Base-by-base conservation (phyloP, 768 basidiomycete genomes). In the Pilatotrama ljubarskyi region DNA sequence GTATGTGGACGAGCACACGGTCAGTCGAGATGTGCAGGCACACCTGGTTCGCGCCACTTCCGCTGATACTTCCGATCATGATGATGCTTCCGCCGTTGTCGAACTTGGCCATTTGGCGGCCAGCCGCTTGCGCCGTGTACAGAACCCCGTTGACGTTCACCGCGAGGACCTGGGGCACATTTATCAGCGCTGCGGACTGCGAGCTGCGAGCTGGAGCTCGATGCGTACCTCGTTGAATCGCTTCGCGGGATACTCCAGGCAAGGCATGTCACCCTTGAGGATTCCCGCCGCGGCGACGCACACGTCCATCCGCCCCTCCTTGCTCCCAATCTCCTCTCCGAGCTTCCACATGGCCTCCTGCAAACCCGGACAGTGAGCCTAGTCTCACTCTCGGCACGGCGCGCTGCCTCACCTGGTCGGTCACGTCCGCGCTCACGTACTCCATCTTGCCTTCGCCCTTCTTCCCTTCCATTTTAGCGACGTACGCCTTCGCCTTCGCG, bases 261-360 rank as follows among this genome's bases (percentile, higher is more conserved):
- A 89, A 54, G 83, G 81, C 22, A 71, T 83, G 61, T 87, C 77
- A 0, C 76, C 66, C 54, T 62, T 66, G 67, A 89, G 68, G 54
- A 92, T 82, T 13, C 90, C 91, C 35, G 91, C 91, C 10, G 90
- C 89, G 2, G 90, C 90, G 55, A 92, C 72, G 65, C 87, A 88
- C 8, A 87, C 78, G 68, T 93, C 90, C 76, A 92, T 80, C 63
- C 90, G 76, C 13, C 82, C 80, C 61, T 92, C 90, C 64, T 74
- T 78, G 57, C 88, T 79, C 0, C 84, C 88, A 44, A 93, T 85
- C 63, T 78, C 76, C 67, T 81, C 74, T 11, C 73, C 84, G 47
- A 76, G 72, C 46, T 75, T 78, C 86, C 88, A 90, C 66, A 70
- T 70, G 37, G 58, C 63, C 17, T 66, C 66, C 69, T 70, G 14